These are phyloP conservation scores for Prunus persica DNA, from an alignment of 306 rosid genomes.

Conservation along the genomic window DNA sequence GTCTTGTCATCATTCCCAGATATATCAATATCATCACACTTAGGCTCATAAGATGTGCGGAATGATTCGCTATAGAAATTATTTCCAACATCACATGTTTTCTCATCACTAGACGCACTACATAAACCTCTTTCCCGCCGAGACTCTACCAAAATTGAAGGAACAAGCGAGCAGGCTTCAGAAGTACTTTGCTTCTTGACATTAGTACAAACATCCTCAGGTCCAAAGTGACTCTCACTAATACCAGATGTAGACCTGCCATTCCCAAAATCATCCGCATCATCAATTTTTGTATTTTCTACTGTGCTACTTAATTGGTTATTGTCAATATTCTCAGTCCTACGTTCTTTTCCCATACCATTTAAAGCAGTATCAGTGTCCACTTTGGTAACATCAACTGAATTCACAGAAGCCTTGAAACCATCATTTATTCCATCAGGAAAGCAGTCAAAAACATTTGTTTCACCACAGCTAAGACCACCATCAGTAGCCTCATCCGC, in stretches of 20 bases:
- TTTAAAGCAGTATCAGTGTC: constrained; percentile 23
- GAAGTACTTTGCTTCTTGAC: constrained; percentile 30
- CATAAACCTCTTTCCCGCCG: constrained; percentile 29
- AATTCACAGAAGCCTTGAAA: constrained; percentile 16
- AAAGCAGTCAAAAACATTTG: constrained; percentile 22
- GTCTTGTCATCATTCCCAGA: constrained; percentile 17
- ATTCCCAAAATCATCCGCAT: constrained; percentile 25
- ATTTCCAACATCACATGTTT: constrained; percentile 23
- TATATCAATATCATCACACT: constrained; percentile 26
- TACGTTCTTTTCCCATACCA: constrained; percentile 21
- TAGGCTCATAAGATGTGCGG: constrained; percentile 30
- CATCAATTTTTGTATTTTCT: constrained; percentile 30
- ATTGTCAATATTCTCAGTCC: constrained; percentile 23
- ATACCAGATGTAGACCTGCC: constrained; percentile 25
- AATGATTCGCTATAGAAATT: constrained; percentile 26
- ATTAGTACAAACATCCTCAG: constrained; percentile 25
- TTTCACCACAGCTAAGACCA: constrained; percentile 32
- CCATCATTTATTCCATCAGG: constrained; percentile 21
- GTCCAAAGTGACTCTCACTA: constrained; percentile 21
- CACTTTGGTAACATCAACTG: constrained; percentile 16
- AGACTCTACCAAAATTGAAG: constrained; percentile 30
- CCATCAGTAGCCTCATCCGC: constrained; percentile 25
- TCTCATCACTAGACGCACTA: constrained; percentile 28
- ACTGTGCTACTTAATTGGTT: constrained; percentile 16
- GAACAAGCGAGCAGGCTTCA: constrained; percentile 30